Evolutionary conservation across 1,284 basidiomycete species (phyloP), one percentile per base, ranked within the genome.

Genomic region (Cystobasidium sp.): DNA sequence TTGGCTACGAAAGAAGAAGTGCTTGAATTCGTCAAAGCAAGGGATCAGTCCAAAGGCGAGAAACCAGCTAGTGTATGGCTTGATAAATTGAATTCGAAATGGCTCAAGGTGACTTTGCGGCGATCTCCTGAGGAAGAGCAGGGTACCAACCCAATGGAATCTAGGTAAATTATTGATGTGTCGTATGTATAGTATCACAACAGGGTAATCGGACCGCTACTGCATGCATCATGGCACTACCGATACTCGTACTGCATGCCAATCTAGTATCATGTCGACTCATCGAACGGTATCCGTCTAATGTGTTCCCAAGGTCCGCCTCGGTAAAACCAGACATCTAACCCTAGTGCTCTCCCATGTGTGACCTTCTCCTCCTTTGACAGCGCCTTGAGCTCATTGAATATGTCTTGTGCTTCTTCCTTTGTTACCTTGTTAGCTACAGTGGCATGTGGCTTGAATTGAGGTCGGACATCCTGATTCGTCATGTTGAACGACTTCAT

Each of bases 251-350:
- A 16, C 43, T 63, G 44, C 14, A 9, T 20, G 16, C 43, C 14
- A 37, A 9, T 59, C 56, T 12, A 24, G 22, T 18, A 18, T 20
- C 16, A 18, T 39, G 3, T 20, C 24, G 61, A 63, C 22, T 63
- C 47, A 44, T 20, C 47, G 61, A 63, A 63, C 9, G 61, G 61
- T 63, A 63, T 63, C 37, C 61, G 43, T 12, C 47, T 44, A 43
- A 63, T 20, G 46, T 71, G 69, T 43, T 64, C 61, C 69, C 69
- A 71, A 5, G 69, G 69, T 16, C 69, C 69, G 24, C 69, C 69
- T 55, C 61, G 58, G 41, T 71, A 71, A 47, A 52, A 71, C 58
- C 61, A 71, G 18, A 71, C 47, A 10, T 71, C 69, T 4, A 71
- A 22, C 9, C 69, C 69, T 63, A 41, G 31, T 14, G 61, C 69